Conservation (phyloP, 441 rosid species). For the Omphalea diandra region DNA sequence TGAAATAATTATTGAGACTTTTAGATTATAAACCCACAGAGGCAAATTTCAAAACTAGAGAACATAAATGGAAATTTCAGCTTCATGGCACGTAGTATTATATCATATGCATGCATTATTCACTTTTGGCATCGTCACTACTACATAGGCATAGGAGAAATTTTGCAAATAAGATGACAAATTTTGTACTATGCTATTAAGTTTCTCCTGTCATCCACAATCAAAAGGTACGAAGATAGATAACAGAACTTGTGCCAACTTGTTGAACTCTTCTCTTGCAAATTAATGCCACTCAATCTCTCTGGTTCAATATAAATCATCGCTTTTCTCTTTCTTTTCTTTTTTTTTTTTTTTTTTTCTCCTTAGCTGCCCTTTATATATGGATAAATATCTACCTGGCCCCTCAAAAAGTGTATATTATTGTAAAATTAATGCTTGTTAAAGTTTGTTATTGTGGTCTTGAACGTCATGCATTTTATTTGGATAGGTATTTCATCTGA, state of each 20-base stretch:
- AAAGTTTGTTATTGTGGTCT: too few species aligned
- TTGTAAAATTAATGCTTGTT: too few species aligned
- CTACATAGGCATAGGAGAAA: not conserved
- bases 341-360: not conserved
- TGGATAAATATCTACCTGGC: not conserved
- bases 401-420: too few species aligned
- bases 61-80: not conserved
- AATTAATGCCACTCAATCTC: not conserved
- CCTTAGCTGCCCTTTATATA: not conserved
- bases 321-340: too few species aligned
- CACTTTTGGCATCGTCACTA: not conserved
- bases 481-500: too few species aligned
- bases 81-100: not conserved
- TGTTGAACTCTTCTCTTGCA: conserved; percentile 5
- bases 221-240: conserved; percentile 9
- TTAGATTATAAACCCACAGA: too few species aligned
- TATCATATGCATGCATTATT: not conserved
- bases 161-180: conserved; percentile 17
- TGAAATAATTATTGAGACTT: not conserved
- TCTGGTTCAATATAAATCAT: not conserved
- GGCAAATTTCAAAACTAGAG: not conserved
- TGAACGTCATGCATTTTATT: too few species aligned
- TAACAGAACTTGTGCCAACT: conserved; percentile 4
- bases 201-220: conserved; percentile 21
- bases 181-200: not conserved